Evolutionary conservation across 345 rosid species (phyloP).

Genomic region (Ceriops decandra): DNA sequence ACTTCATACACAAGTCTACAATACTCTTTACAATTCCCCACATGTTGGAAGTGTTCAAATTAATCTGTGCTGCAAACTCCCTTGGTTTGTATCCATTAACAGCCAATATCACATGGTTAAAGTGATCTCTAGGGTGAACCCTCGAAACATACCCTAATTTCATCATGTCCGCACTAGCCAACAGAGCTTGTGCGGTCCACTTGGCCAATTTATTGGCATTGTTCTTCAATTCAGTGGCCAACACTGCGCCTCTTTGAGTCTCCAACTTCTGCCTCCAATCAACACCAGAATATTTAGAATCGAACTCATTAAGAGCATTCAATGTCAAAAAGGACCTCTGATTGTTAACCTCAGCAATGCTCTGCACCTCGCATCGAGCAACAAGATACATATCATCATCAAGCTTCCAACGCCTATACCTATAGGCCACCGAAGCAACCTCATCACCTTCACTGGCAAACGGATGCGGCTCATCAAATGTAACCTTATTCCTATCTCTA

Average conservation of each 20-base stretch:
- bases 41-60: constrained; percentile 81
- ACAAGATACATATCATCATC: constrained; percentile 71
- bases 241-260: constrained; percentile 95
- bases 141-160: constrained; percentile 93
- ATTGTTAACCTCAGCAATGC: constrained; percentile 73
- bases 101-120: constrained; percentile 83
- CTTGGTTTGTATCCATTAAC: constrained; percentile 84
- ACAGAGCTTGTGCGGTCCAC: constrained; percentile 93
- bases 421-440: constrained; percentile 91
- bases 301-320: constrained; percentile 95
- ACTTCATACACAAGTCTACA: constrained; percentile 88
- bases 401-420: constrained; percentile 95
- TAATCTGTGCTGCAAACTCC: constrained; percentile 89
- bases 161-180: constrained; percentile 94
- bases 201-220: constrained; percentile 91
- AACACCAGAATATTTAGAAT: constrained; percentile 89
- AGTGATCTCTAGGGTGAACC: constrained; percentile 98
- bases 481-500: constrained; percentile 73
- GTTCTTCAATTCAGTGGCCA: constrained; percentile 94
- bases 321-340: constrained; percentile 71
- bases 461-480: constrained; percentile 85
- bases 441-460: constrained; percentile 92
- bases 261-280: constrained; percentile 99
- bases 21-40: constrained; percentile 98
- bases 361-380: constrained; percentile 90